Percentiles rank a stretch among this genome's conserved stretches.
Evolutionary conservation across 495 filamentous ascomycete genomes (phyloP).

Genomic region (Tuber calosporum): DNA sequence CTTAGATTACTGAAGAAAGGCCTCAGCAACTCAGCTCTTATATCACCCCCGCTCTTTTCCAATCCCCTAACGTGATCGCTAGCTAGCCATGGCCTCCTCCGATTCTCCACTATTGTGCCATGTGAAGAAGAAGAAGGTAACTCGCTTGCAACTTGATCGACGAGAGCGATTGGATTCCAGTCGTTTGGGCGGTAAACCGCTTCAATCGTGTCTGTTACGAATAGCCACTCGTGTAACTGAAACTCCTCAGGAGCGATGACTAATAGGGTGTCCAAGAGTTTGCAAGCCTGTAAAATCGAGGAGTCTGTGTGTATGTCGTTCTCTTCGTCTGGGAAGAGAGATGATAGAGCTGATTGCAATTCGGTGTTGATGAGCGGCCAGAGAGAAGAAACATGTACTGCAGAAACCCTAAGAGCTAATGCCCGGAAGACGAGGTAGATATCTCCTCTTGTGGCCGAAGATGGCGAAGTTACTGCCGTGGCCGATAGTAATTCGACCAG

Average conservation of each 20-base stretch:
- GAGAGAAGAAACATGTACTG: conserved; percentile 68
- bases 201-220: conserved; percentile 93
- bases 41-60: conserved; percentile 29
- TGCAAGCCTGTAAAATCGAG: conserved; percentile 79
- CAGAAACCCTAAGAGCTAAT: conserved; percentile 64
- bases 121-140: conserved; percentile 52
- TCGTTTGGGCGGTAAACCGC: conserved; percentile 77
- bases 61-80: conserved; percentile 28
- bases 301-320: conserved; percentile 69
- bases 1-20: conserved; percentile 89
- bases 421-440: conserved; percentile 83
- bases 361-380: conserved; percentile 90
- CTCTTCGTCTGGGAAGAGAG: conserved; percentile 61
- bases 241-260: conserved; percentile 89
- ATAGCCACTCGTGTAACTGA: conserved; percentile 92
- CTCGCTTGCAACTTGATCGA: conserved; percentile 77
- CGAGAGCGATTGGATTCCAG: conserved; percentile 67
- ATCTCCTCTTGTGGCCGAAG: conserved; percentile 78
- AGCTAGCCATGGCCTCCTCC: conserved; percentile 64
- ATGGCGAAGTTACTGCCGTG: conserved; percentile 84
- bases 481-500: conserved; percentile 77
- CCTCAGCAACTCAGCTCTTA: conserved; percentile 54
- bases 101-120: conserved; percentile 46
- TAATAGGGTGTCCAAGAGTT: conserved; percentile 78
- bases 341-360: conserved; percentile 71